Percentiles rank a stretch among this genome's conserved stretches.
Evolutionary conservation across 768 basidiomycete genomes (phyloP).

Genomic region (Dioszegia hungarica): DNA sequence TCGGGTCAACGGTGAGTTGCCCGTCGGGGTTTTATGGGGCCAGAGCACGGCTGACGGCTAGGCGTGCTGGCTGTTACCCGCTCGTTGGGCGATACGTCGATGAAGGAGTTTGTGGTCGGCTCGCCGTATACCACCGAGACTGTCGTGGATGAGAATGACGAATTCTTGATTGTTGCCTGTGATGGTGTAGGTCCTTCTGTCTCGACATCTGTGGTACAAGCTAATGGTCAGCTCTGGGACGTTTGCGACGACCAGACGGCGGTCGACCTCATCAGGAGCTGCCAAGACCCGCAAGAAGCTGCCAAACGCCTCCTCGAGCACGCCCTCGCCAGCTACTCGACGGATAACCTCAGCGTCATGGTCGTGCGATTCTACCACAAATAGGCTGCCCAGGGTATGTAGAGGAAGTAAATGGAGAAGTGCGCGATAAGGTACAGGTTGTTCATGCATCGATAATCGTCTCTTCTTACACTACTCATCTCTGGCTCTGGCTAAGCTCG

Average conservation of each 20-base stretch:
- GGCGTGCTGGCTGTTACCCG: slow-evolving; percentile 88
- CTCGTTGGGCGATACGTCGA: slow-evolving; percentile 90
- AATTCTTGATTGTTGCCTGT: slow-evolving; percentile 91
- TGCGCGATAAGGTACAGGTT: neutral
- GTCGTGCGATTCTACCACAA: slow-evolving; percentile 66
- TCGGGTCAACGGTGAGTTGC: slow-evolving; percentile 74
- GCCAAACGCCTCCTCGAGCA: slow-evolving; percentile 70
- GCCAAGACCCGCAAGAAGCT: slow-evolving; percentile 74
- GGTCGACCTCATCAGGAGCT: slow-evolving; percentile 68
- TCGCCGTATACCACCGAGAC: slow-evolving; percentile 99
- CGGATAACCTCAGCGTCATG: slow-evolving; percentile 89
- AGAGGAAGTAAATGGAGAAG: neutral
- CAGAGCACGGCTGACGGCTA: slow-evolving; percentile 13
- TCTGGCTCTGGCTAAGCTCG: no score
- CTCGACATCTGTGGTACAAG: neutral
- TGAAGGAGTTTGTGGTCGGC: slow-evolving; percentile 99
- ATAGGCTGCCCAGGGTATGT: neutral
- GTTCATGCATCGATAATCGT: slow-evolving; percentile 2
- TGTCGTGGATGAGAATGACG: slow-evolving; percentile 79
- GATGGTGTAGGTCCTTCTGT: slow-evolving; percentile 70
- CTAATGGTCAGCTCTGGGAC: slow-evolving; percentile 76
- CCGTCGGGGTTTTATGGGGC: neutral
- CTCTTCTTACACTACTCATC: neutral
- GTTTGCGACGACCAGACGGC: slow-evolving; percentile 86
- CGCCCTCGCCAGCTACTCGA: slow-evolving; percentile 80